phyloP scores from a whole-genome alignment of 1,284 basidiomycete species.

The Cutaneotrichosporon sp. region DNA sequence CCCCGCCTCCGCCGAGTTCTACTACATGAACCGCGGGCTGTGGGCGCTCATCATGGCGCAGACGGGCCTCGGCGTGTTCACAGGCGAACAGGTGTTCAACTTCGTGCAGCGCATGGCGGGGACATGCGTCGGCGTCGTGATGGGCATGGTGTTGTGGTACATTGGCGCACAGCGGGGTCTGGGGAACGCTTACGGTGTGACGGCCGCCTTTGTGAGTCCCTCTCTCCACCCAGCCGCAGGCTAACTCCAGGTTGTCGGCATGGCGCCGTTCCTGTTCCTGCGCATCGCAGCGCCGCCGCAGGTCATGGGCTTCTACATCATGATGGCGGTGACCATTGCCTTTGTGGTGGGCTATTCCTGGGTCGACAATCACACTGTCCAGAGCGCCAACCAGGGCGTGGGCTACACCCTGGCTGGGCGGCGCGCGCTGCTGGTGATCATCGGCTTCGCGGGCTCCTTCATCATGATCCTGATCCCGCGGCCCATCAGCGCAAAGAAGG shows the following conservation, averaged over 20 bases:
- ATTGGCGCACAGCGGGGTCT: conserved; percentile 57
- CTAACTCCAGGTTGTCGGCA: conserved; percentile 54
- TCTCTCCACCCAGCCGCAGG: too few species aligned
- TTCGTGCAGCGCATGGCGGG: conserved; percentile 60
- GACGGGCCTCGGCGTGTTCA: conserved; percentile 63
- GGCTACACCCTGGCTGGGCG: conserved; percentile 63
- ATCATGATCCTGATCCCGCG: conserved; percentile 50
- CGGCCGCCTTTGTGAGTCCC: conserved; percentile 59
- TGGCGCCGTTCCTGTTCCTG: conserved; percentile 61
- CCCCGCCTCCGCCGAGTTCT: conserved; percentile 53
- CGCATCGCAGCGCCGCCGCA: conserved; percentile 59
- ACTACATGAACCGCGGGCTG: conserved; percentile 53
- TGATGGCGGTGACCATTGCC: conserved; percentile 48
- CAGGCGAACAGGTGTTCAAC: conserved; percentile 64
- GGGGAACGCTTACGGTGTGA: conserved; percentile 64
- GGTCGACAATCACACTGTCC: conserved; percentile 61
- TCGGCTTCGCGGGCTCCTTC: conserved; percentile 50
- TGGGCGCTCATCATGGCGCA: conserved; percentile 70
- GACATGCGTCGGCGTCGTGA: conserved; percentile 55
- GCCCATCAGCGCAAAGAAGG: conserved; percentile 41
- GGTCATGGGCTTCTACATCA: conserved; percentile 49
- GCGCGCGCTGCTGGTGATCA: conserved; percentile 54
- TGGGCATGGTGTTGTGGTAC: conserved; percentile 63
- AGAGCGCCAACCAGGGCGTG: conserved; percentile 58
- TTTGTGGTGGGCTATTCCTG: conserved; percentile 64